Evolutionary conservation across 495 filamentous ascomycete genomes (phyloP).

Genomic region (Aspergillus ostianus): DNA sequence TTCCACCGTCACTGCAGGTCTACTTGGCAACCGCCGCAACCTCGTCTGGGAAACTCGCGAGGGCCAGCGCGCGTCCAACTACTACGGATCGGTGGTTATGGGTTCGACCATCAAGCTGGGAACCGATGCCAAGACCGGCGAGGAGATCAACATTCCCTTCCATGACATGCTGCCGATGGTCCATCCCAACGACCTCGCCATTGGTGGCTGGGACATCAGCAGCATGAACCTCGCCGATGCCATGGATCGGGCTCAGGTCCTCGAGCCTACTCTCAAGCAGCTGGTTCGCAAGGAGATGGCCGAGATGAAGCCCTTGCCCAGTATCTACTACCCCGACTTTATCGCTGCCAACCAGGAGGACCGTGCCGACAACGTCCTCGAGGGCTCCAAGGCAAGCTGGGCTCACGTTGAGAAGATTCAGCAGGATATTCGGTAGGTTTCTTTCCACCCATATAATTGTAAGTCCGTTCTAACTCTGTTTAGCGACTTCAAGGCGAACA

Average conservation of each 20-base stretch:
- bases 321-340: slow-evolving; percentile 98
- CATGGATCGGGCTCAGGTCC: slow-evolving; percentile 93
- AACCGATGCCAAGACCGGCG: slow-evolving; percentile 74
- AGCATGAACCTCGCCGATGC: slow-evolving; percentile 80
- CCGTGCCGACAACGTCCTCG: slow-evolving; percentile 86
- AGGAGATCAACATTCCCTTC: slow-evolving; percentile 96
- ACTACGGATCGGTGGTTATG: slow-evolving; percentile 98
- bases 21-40: slow-evolving; percentile 87
- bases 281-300: slow-evolving; percentile 92
- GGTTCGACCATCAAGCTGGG: slow-evolving; percentile 95
- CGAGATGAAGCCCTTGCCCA: slow-evolving; percentile 83
- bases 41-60: slow-evolving; percentile 93
- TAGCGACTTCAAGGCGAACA: slow-evolving; percentile 84
- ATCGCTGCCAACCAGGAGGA: slow-evolving; percentile 98
- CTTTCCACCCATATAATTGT: not conserved
- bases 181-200: slow-evolving; percentile 91
- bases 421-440: slow-evolving; percentile 82
- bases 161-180: slow-evolving; percentile 94
- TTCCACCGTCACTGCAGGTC: slow-evolving; percentile 94
- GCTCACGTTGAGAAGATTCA: slow-evolving; percentile 93
- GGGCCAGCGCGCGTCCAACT: slow-evolving; percentile 81
- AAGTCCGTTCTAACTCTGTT: slow-evolving; percentile 2
- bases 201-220: slow-evolving; percentile 98
- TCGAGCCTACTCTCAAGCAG: slow-evolving; percentile 88
- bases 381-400: slow-evolving; percentile 76